Percentiles rank a stretch among this genome's conserved stretches.
phyloP scores from a whole-genome alignment of 2,329 filamentous ascomycete genomes.

The Cytospora piceicola region DNA sequence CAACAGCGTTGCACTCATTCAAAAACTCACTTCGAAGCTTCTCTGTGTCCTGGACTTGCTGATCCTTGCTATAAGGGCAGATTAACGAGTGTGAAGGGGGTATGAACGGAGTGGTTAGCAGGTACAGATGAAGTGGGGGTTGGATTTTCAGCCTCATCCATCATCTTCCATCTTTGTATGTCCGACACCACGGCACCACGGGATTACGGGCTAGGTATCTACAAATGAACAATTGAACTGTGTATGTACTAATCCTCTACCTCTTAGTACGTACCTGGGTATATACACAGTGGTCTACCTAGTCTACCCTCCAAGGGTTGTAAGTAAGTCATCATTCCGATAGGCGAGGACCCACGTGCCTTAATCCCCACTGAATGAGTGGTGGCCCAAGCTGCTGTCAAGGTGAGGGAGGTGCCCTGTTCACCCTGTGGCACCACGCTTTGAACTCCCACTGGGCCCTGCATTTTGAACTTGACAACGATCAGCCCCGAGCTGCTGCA shows the following conservation, averaged over 20 bases:
- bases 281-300: no score
- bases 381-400: neutral
- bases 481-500: neutral
- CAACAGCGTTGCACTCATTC: conserved; percentile 4
- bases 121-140: neutral
- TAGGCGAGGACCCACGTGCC: neutral
- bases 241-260: no score
- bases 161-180: no score
- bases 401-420: neutral
- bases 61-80: no score
- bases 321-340: neutral
- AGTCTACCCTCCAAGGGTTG: no score
- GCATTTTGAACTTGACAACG: neutral
- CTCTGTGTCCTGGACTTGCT: no score
- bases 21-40: neutral
- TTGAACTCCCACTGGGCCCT: neutral
- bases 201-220: neutral
- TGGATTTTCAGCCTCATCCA: neutral
- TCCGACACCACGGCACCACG: no score
- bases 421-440: neutral
- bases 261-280: no score
- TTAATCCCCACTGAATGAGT: neutral
- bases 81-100: no score
- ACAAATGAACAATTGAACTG: no score
- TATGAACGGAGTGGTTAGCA: neutral